Base-by-base conservation (phyloP, 2,329 filamentous ascomycete genomes). In the Botrytis galanthina region DNA sequence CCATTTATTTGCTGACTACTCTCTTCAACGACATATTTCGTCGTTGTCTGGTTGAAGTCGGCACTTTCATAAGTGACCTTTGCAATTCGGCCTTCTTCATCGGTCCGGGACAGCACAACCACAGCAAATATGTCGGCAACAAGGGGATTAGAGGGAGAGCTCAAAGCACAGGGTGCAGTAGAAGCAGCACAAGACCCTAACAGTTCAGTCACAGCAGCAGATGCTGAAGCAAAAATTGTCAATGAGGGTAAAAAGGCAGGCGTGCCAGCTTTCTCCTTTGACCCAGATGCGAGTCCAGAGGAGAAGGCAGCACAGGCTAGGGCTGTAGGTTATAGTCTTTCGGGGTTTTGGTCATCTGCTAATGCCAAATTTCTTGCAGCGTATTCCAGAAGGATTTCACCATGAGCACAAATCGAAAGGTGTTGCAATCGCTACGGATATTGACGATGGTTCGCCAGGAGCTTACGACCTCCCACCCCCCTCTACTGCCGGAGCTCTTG, bases 231-330 rank as follows among this genome's bases (percentile, higher is more conserved):
- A 77, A 88, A 89, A 78, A 87, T 98, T 67, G 87, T 97, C 39
- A 86, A 93, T 71, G 91, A 97, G 82, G 93, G 93, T 77, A 89
- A 87, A 80, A 91, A 92, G 79, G 93, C 92, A 20, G 96, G 96
- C 60, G 89, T 92, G 37, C 85, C 91, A 44, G 95, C 94, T 76
- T 96, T 93, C 81, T 89, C 91, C 75, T 99, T 98, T 84, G 88
- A 99, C 81, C 94, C 96, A 0, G 84, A 97, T 85, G 95, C 94
- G 60, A 91, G 87, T 61, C 87, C 92, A 0, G 93, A 94, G 81
- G 87, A 97, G 82, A 99, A 99, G 85, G 91, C 88, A 75, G 91
- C 91, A 46, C 93, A 95, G 81, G 91, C 92, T 35, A 86, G 88
- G 86, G 88, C 91, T 80, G 94, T 97, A 87, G 79, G 91, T 86